Evolutionary conservation across 2,329 filamentous ascomycete species (phyloP).

Genomic region (Podosphaera leucotricha): DNA sequence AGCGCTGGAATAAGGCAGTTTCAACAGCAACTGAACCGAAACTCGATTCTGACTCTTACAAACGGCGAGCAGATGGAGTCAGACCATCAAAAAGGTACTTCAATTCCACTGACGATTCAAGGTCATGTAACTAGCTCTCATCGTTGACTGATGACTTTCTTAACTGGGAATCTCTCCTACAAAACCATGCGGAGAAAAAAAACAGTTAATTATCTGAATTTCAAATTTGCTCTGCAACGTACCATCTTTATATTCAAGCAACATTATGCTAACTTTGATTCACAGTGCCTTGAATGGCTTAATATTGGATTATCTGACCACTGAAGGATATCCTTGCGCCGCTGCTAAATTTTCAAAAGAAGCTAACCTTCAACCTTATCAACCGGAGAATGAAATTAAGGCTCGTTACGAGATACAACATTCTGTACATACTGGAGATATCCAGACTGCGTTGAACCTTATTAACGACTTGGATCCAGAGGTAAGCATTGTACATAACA

Average conservation of each 20-base stretch:
- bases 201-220: constrained; percentile 45
- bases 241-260: neutral
- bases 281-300: constrained; percentile 78
- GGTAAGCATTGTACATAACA: constrained; percentile 39
- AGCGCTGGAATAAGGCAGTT: neutral
- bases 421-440: constrained; percentile 65
- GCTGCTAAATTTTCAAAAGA: constrained; percentile 86
- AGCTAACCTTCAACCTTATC: constrained; percentile 59
- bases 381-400: constrained; percentile 49
- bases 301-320: constrained; percentile 91
- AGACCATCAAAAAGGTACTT: constrained; percentile 79
- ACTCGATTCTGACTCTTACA: too few species aligned
- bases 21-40: too few species aligned
- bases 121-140: neutral
- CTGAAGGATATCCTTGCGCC: constrained; percentile 80
- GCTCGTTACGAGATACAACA: constrained; percentile 64
- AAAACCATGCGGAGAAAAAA: constrained; percentile 68
- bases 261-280: neutral
- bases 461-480: constrained; percentile 79
- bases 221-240: constrained; percentile 28
- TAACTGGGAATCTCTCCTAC: constrained; percentile 99
- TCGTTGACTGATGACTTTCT: constrained; percentile 49
- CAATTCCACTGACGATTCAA: neutral
- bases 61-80: constrained; percentile 52
- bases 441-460: constrained; percentile 62